A percentile compares a stretch with the other conserved stretches of the same genome.
These are phyloP conservation scores for Catharanthus roseus DNA, from an alignment of 257 asterid species.

Conservation along the genomic window DNA sequence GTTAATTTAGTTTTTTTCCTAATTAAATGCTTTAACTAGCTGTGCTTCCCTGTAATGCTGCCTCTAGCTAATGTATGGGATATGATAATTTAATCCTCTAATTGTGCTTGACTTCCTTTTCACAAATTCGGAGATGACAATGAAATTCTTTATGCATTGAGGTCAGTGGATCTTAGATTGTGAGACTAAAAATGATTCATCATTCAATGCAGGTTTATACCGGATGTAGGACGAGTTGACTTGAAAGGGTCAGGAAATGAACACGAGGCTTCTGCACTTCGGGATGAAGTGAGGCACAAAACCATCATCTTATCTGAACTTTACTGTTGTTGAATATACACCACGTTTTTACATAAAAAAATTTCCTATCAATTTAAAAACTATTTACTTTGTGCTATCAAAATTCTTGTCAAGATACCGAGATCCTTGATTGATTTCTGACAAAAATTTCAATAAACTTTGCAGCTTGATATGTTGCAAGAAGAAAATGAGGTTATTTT, in stretches of 20 bases:
- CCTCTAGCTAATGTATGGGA: neutral
- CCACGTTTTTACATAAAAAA: neutral
- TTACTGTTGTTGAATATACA: neutral
- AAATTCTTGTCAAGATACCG: neutral
- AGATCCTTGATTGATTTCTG: slow-evolving; percentile 16
- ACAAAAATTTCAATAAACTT: slow-evolving; percentile 21
- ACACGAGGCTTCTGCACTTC: slow-evolving; percentile 85
- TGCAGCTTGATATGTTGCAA: slow-evolving; percentile 97
- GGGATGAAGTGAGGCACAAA: slow-evolving; percentile 70
- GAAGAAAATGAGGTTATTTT: slow-evolving; percentile 79
- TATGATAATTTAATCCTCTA: neutral
- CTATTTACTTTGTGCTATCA: neutral
- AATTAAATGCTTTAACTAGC: neutral
- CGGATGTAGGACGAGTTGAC: slow-evolving; percentile 60
- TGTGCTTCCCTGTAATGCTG: neutral
- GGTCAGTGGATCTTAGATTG: neutral
- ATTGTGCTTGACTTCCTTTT: neutral
- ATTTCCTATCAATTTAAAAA: neutral
- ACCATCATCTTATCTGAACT: neutral
- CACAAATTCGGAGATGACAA: neutral
- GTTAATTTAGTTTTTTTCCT: neutral
- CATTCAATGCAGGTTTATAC: slow-evolving; percentile 51
- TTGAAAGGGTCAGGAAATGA: slow-evolving; percentile 66
- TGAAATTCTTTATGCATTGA: neutral
- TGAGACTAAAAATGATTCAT: slow-evolving; percentile 7